A percentile compares a stretch with the other conserved stretches of the same genome.
Evolutionary conservation across 2,329 filamentous ascomycete genomes (phyloP).

Genomic region (Alternaria triticina): DNA sequence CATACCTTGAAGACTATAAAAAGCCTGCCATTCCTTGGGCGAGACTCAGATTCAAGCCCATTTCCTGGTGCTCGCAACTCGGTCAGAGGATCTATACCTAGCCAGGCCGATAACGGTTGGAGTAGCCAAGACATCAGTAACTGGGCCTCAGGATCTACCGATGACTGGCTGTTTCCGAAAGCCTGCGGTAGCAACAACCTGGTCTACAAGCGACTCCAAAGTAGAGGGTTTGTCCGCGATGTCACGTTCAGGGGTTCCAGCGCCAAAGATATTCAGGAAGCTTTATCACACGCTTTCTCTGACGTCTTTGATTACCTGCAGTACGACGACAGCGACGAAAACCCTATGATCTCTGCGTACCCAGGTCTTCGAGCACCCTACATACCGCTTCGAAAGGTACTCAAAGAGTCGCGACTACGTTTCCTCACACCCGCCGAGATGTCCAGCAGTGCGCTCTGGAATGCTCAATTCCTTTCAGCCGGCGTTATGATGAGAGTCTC

Average conservation of each 20-base stretch:
- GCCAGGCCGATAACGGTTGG: constrained; percentile 54
- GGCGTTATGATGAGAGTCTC: constrained; percentile 75
- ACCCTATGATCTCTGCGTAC: constrained; percentile 30
- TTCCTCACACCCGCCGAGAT: constrained; percentile 76
- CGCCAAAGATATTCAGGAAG: constrained; percentile 70
- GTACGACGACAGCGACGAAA: constrained; percentile 35
- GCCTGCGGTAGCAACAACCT: constrained; percentile 69
- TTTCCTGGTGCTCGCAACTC: constrained; percentile 16
- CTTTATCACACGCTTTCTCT: constrained; percentile 68
- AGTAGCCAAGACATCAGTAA: constrained; percentile 56
- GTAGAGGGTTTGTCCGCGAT: constrained; percentile 72
- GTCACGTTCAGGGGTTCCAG: constrained; percentile 68
- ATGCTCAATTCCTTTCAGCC: constrained; percentile 71
- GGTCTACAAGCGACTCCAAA: constrained; percentile 74
- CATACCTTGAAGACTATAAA: constrained; percentile 21
- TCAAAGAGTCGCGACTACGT: constrained; percentile 73
- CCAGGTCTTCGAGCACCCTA: constrained; percentile 71
- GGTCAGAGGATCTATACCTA: constrained; percentile 24
- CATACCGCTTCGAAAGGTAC: constrained; percentile 78
- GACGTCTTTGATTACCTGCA: constrained; percentile 52
- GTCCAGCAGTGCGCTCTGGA: constrained; percentile 74
- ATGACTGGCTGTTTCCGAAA: constrained; percentile 70
- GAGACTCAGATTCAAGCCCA: constrained; percentile 36
- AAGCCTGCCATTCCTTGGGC: constrained; percentile 10
- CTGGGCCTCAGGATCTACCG: constrained; percentile 54